Evolutionary conservation across 2,329 filamentous ascomycete genomes (phyloP).

Genomic region (Microsporum audouinii): DNA sequence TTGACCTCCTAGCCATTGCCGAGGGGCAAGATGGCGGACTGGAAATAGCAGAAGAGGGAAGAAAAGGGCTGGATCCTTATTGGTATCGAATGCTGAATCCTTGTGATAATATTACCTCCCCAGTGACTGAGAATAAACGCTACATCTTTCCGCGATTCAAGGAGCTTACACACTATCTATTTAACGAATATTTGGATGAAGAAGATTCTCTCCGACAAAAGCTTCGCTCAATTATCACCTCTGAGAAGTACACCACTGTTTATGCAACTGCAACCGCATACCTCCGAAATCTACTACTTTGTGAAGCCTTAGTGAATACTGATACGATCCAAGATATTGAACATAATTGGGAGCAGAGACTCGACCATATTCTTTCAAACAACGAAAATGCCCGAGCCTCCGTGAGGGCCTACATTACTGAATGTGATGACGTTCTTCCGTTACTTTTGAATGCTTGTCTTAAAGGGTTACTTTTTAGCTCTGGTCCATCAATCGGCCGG

Average conservation of each 20-base stretch:
- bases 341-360: slow-evolving; percentile 62
- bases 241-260: neutral
- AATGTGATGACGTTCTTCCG: slow-evolving; percentile 27
- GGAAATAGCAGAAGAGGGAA: slow-evolving; percentile 81
- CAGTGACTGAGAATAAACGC: slow-evolving; percentile 31
- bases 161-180: slow-evolving; percentile 23
- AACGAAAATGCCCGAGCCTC: slow-evolving; percentile 53
- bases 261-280: slow-evolving; percentile 62
- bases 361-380: slow-evolving; percentile 61
- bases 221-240: neutral
- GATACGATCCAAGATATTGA: slow-evolving; percentile 26
- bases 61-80: slow-evolving; percentile 72
- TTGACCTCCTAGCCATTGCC: slow-evolving; percentile 70
- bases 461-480: slow-evolving; percentile 30
- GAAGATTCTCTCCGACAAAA: neutral
- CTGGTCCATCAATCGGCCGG: slow-evolving; percentile 32
- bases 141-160: slow-evolving; percentile 32
- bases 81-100: slow-evolving; percentile 56
- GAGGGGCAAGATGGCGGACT: slow-evolving; percentile 56
- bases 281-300: slow-evolving; percentile 50
- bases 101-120: slow-evolving; percentile 33
- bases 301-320: slow-evolving; percentile 40
- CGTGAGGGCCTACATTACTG: slow-evolving; percentile 31
- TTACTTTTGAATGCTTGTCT: slow-evolving; percentile 36
- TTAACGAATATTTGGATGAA: slow-evolving; percentile 3